A percentile compares a stretch with the other conserved stretches of the same genome.
phyloP scores from a whole-genome alignment of 108 stramenopile species.

The Cyclotella distinguenda region DNA sequence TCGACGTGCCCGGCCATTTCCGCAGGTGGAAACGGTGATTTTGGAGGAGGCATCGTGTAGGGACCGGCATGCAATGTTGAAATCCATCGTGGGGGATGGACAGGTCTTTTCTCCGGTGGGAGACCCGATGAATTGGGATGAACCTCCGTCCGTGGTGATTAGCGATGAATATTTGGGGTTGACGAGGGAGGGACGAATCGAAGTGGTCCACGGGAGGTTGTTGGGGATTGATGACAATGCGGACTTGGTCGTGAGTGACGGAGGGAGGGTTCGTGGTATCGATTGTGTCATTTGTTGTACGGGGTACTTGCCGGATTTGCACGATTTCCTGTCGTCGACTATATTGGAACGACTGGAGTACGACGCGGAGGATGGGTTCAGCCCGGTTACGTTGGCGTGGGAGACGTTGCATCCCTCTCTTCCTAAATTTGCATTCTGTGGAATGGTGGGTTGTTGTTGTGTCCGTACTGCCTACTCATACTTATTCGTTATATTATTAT shows the following conservation, averaged over 20 bases:
- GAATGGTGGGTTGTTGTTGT: slow-evolving; percentile 32
- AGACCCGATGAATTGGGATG: slow-evolving; percentile 48
- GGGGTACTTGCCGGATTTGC: slow-evolving; percentile 49
- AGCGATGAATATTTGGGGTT: slow-evolving; percentile 66
- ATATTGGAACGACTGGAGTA: slow-evolving; percentile 56
- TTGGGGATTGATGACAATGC: slow-evolving; percentile 46
- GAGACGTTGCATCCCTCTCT: slow-evolving; percentile 61
- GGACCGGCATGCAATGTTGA: slow-evolving; percentile 36
- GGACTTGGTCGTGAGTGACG: slow-evolving; percentile 6
- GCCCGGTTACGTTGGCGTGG: slow-evolving; percentile 52
- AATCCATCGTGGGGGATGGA: slow-evolving; percentile 44
- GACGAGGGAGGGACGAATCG: slow-evolving; percentile 47
- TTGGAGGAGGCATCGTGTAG: slow-evolving; percentile 42
- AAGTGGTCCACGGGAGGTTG: slow-evolving; percentile 53
- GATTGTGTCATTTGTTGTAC: slow-evolving; percentile 59
- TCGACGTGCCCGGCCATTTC: slow-evolving; percentile 42
- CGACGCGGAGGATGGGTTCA: slow-evolving; percentile 47
- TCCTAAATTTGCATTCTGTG: slow-evolving; percentile 61
- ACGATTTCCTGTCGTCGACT: slow-evolving; percentile 31
- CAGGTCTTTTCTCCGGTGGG: slow-evolving; percentile 50
- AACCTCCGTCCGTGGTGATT: slow-evolving; percentile 58
- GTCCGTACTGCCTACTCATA: not conserved
- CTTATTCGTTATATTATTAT: not conserved
- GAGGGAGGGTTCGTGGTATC: slow-evolving; percentile 26
- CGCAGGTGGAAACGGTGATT: slow-evolving; percentile 31